Evolutionary conservation across 2,329 filamentous ascomycete species (phyloP).

Genomic region (Pestalotiopsis sp.): DNA sequence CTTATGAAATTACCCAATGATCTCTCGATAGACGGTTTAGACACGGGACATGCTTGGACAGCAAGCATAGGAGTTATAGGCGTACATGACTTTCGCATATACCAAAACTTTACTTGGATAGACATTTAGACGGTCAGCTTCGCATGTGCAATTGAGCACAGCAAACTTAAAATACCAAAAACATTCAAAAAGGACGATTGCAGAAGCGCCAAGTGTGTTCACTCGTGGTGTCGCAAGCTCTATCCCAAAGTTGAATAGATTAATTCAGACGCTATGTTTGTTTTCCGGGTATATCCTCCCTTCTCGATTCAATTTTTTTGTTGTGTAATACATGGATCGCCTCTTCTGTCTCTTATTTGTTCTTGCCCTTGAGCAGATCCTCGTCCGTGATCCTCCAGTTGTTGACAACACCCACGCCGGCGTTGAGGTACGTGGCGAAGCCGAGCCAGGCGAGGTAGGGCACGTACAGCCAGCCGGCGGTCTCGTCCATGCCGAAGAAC

Average conservation of each 20-base stretch:
- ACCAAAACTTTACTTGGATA: background rate
- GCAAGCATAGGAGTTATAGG: conserved; percentile 5
- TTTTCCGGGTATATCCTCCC: conserved; percentile 6
- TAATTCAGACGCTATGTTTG: background rate
- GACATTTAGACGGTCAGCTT: background rate
- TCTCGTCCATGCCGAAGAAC: conserved; percentile 74
- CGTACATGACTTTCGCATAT: conserved; percentile 1
- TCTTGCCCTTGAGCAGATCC: conserved; percentile 32
- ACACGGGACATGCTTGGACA: background rate
- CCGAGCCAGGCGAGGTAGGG: conserved; percentile 87
- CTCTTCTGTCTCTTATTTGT: conserved; percentile 17
- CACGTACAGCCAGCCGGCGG: conserved; percentile 72
- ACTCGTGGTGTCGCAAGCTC: background rate
- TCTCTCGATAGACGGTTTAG: background rate
- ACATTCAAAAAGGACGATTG: background rate
- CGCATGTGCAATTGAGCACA: background rate
- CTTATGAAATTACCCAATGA: conserved; percentile 25
- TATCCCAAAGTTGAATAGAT: background rate
- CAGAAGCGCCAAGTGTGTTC: too few relatives aligned
- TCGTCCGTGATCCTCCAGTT: conserved; percentile 59
- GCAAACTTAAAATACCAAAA: background rate
- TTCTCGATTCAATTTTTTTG: background rate
- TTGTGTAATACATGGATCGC: background rate
- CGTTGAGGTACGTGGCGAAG: conserved; percentile 85
- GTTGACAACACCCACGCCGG: conserved; percentile 69